Conservation (phyloP, 495 filamentous ascomycete genomes). For the Penicillium alfredii region DNA sequence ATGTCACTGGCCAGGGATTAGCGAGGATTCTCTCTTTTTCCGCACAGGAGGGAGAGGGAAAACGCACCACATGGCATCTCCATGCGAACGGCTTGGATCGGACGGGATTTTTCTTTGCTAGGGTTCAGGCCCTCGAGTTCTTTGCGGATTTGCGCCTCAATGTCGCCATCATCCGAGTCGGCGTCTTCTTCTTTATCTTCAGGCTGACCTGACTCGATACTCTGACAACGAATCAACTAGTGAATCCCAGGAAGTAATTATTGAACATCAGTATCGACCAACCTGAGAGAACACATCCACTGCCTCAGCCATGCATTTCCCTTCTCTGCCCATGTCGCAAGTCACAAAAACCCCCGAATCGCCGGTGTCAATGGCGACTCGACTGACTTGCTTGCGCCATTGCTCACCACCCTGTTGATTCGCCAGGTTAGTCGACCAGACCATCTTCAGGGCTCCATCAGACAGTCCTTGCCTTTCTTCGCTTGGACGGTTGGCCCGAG, state of each 20-base stretch:
- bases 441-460: too few species aligned
- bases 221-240: too few species aligned
- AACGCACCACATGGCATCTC: slow-evolving; percentile 70
- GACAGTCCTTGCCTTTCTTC: slow-evolving; percentile 37
- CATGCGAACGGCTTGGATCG: slow-evolving; percentile 59
- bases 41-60: too few species aligned
- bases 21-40: slow-evolving; percentile 31
- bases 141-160: slow-evolving; percentile 75
- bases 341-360: slow-evolving; percentile 86
- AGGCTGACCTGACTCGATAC: slow-evolving; percentile 1
- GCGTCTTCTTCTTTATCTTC: slow-evolving; percentile 34
- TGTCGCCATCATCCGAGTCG: slow-evolving; percentile 52
- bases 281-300: slow-evolving; percentile 72
- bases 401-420: slow-evolving; percentile 26
- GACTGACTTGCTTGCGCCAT: slow-evolving; percentile 20
- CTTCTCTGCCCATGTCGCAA: slow-evolving; percentile 74
- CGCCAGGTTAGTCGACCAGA: background rate
- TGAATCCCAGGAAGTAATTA: too few species aligned
- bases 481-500: slow-evolving; percentile 27
- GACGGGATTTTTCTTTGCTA: slow-evolving; percentile 37
- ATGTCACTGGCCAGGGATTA: slow-evolving; percentile 32
- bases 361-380: slow-evolving; percentile 55
- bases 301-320: slow-evolving; percentile 68
- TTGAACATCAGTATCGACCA: too few species aligned
- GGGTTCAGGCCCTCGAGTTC: slow-evolving; percentile 65